These are phyloP conservation scores for Teratosphaeria viscida DNA, from an alignment of 2,329 filamentous ascomycete species.

Conservation along the genomic window DNA sequence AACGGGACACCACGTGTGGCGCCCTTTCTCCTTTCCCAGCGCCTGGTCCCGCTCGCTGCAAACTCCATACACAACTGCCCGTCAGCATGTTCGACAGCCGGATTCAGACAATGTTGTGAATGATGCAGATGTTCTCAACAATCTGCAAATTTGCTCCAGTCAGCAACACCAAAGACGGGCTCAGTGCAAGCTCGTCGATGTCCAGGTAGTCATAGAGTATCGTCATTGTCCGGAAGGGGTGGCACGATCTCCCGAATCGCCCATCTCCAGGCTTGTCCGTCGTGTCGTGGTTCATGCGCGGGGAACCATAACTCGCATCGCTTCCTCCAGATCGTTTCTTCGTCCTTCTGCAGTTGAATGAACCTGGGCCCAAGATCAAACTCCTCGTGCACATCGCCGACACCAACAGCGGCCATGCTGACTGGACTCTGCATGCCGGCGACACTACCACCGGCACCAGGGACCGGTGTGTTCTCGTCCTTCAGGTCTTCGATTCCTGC, in stretches of 20 bases:
- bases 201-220: background rate
- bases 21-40: background rate
- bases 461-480: constrained; percentile 40
- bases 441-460: constrained; percentile 8
- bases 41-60: background rate
- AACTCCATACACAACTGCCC: background rate
- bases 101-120: background rate
- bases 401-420: constrained; percentile 48
- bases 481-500: constrained; percentile 89
- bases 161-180: background rate
- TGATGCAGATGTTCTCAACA: background rate
- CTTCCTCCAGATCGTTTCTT: constrained; percentile 82
- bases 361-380: constrained; percentile 97
- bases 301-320: constrained; percentile 81
- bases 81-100: background rate
- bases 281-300: constrained; percentile 49
- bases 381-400: constrained; percentile 69
- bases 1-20: background rate
- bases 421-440: constrained; percentile 20
- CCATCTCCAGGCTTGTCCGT: constrained; percentile 58
- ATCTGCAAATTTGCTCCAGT: background rate
- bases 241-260: constrained; percentile 11
- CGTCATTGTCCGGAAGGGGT: background rate
- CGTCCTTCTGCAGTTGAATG: constrained; percentile 74
- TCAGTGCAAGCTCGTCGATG: background rate